Evolutionary conservation across 1,284 basidiomycete species (phyloP), one percentile per base, ranked within the genome.

Genomic region (Microbotryum lychnidis-dioicae): DNA sequence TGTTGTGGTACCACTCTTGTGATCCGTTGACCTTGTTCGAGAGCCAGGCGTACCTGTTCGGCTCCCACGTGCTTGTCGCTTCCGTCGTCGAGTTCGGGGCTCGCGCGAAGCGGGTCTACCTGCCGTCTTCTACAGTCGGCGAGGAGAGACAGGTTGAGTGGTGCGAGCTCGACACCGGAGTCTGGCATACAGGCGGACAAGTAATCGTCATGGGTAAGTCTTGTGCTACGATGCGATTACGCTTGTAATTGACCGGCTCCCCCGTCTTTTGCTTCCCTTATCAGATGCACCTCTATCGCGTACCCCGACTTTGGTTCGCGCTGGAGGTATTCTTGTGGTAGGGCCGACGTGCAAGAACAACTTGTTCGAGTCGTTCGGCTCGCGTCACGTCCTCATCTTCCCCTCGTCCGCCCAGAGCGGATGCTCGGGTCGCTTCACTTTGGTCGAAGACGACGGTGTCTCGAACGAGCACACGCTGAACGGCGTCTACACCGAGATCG

Each of bases 1-100:
- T 67, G 20, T 58, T 67, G 14, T 67, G 66, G 66, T 48, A 67
- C 45, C 66, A 67, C 37, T 57, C 61, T 33, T 42, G 25, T 21
- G 65, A 67, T 47, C 55, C 50, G 5, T 27, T 25, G 44, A 67
- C 65, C 9, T 54, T 67, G 27, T 61, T 54, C 42, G 50, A 64
- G 23, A 66, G 68, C 53, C 66, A 67, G 50, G 65, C 68, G 44
- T 68, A 68, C 51, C 33, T 67, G 25, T 61, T 67, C 14, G 66
- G 66, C 8, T 20, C 54, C n/a, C 66, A 67, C 52, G 42, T 68
- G 7, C 58, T 67, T 14, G 66, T 67, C 21, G 66, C 66, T 25
- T 63, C 66, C 4, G 61, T 63, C 16, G 49, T 54, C 16, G 50
- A 47, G 7, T 29, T 42, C 16, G 66, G 60, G 6, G 59, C 60